Conservation (phyloP, 805 yeast species). For the Candida insectalens region DNA sequence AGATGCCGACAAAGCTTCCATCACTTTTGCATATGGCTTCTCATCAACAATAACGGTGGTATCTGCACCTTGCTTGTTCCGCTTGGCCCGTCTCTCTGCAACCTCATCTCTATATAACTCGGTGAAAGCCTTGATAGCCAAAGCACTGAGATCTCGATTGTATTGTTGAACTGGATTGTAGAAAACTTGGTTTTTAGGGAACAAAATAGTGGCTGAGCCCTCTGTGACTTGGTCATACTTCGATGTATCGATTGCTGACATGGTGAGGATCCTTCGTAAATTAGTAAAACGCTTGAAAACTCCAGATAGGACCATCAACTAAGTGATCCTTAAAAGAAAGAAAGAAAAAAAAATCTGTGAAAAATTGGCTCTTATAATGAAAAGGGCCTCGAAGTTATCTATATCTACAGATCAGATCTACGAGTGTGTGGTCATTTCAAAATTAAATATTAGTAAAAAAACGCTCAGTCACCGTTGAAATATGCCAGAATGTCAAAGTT, state of each 20-base stretch:
- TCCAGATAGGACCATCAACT: too few relatives aligned
- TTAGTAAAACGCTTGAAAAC: too few relatives aligned
- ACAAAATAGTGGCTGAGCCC: conserved; percentile 77
- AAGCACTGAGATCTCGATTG: conserved; percentile 82
- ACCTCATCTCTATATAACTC: conserved; percentile 39
- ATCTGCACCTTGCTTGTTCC: conserved; percentile 14
- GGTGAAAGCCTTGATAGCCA: conserved; percentile 82
- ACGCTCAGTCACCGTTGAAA: conserved; percentile 8
- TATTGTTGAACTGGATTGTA: conserved; percentile 96
- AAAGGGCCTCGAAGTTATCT: too few relatives aligned
- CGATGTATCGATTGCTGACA: conserved; percentile 9
- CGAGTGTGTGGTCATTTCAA: too few relatives aligned
- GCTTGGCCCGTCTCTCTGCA: conserved; percentile 14
- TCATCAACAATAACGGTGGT: conserved; percentile 5
- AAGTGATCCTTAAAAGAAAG: too few relatives aligned
- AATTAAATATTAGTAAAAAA: too few relatives aligned
- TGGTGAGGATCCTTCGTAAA: too few relatives aligned
- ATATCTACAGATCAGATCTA: too few relatives aligned
- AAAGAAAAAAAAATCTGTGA: too few relatives aligned
- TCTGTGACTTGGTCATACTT: conserved; percentile 38
- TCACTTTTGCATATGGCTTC: conserved; percentile 48
- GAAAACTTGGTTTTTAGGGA: conserved; percentile 81
- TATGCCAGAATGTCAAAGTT: conserved; percentile 12
- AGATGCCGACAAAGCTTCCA: conserved; percentile 92
- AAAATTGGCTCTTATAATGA: too few relatives aligned